A percentile compares a stretch with the other conserved stretches of the same genome.
Evolutionary conservation across 2,329 filamentous ascomycete species (phyloP).

Genomic region (Penicillium sp.): DNA sequence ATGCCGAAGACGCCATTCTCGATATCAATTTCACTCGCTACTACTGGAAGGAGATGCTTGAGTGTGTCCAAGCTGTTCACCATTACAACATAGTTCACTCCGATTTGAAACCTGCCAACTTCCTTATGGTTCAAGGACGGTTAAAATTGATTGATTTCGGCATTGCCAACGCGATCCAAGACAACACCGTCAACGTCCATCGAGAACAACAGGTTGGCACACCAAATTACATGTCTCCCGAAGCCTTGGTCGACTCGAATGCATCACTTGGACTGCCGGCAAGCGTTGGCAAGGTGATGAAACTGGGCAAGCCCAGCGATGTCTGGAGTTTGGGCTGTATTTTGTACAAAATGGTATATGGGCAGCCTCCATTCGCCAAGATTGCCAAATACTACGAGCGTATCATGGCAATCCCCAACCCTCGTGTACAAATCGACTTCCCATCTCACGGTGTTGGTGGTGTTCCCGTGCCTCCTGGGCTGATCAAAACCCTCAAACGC

Average conservation of each 20-base stretch:
- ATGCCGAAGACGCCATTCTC: constrained; percentile 69
- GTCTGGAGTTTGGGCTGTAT: constrained; percentile 97
- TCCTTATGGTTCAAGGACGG: constrained; percentile 83
- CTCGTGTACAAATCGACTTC: constrained; percentile 49
- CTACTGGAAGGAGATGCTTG: constrained; percentile 99
- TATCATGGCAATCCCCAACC: constrained; percentile 59
- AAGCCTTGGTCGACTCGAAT: constrained; percentile 86
- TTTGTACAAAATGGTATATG: constrained; percentile 96
- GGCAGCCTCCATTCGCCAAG: constrained; percentile 91
- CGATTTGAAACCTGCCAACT: constrained; percentile 95
- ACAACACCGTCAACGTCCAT: constrained; percentile 96
- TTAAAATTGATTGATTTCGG: constrained; percentile 98
- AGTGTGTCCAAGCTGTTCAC: constrained; percentile 88
- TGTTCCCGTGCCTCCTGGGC: constrained; percentile 52
- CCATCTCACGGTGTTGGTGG: constrained; percentile 47
- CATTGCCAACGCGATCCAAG: constrained; percentile 95
- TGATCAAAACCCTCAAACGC: constrained; percentile 56
- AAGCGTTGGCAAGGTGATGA: constrained; percentile 71
- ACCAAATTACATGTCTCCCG: constrained; percentile 97
- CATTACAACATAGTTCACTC: constrained; percentile 91
- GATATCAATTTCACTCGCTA: constrained; percentile 91
- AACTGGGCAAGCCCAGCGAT: constrained; percentile 91
- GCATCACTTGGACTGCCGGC: constrained; percentile 53
- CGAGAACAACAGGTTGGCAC: constrained; percentile 93
- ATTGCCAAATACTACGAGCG: constrained; percentile 83